A percentile compares a stretch with the other conserved stretches of the same genome.
Conservation (phyloP, 2,329 filamentous ascomycete species). For the Fusarium sarcochroum region DNA sequence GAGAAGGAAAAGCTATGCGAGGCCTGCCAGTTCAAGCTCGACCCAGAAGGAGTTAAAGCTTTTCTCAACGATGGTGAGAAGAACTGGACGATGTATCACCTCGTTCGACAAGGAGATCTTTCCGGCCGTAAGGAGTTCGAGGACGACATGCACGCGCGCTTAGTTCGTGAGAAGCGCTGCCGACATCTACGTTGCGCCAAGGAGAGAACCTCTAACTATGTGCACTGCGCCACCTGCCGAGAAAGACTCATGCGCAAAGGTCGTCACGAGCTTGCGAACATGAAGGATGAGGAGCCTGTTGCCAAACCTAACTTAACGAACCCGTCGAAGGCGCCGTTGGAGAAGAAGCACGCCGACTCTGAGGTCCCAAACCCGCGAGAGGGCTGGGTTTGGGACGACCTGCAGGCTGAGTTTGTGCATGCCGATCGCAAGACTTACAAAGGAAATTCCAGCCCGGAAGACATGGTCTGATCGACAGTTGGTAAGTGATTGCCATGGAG, state of each 20-base stretch:
- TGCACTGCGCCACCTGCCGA: slow-evolving; percentile 26
- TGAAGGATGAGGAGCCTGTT: not conserved
- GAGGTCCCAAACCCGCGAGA: not conserved
- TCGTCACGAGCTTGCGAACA: not conserved
- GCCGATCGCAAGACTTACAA: slow-evolving; percentile 7
- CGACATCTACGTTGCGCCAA: slow-evolving; percentile 9
- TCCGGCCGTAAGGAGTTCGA: slow-evolving; percentile 3
- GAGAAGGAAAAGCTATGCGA: slow-evolving; percentile 18
- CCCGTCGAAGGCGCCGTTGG: not conserved
- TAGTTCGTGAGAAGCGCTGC: slow-evolving; percentile 22
- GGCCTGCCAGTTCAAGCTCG: slow-evolving; percentile 9
- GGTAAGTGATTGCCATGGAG: not conserved
- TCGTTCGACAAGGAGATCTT: slow-evolving; percentile 19
- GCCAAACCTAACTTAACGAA: not conserved
- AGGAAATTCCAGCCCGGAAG: slow-evolving; percentile 7
- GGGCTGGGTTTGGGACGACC: slow-evolving; percentile 20
- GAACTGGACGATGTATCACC: slow-evolving; percentile 23
- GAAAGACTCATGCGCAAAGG: slow-evolving; percentile 1
- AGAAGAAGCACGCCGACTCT: not conserved
- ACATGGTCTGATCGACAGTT: slow-evolving; percentile 20
- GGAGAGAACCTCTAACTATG: not conserved
- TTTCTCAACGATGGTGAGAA: slow-evolving; percentile 2
- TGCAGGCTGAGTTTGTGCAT: slow-evolving; percentile 11
- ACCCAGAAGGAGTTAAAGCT: not conserved
- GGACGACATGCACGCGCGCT: slow-evolving; percentile 10